Evolutionary conservation across 163 green algal genomes (phyloP), one percentile per base, ranked within the genome.

Genomic region (Volvox carteri): DNA sequence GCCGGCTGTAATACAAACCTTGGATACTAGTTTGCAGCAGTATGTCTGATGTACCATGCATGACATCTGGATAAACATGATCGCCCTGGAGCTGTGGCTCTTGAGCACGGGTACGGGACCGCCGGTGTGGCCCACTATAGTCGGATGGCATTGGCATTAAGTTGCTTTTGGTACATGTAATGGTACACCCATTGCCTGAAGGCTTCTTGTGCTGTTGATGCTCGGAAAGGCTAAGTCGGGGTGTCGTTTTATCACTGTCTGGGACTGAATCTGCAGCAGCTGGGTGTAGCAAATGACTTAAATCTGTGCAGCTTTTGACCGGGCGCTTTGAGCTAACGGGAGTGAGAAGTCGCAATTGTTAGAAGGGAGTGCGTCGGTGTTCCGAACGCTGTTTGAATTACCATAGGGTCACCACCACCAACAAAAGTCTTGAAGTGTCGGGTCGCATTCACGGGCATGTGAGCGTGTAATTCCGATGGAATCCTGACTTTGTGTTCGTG

Each of bases 11-110:
- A 39, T 72, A 37, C 60, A 72, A 16, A 72, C 28, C 19, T 72
- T 72, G 35, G 3, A 72, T 72, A 72, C 60, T 72, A 39, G 60
- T 39, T 72, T 37, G 60, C 60, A 72, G 60, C 60, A 72, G 60
- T 28, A 72, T 39, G 60, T 72, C 11, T 72, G 60, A 39, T 72
- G 60, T 72, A 7, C 60, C 25, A 37, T 30, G 18, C 60, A 16
- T 72, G 60, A 72, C n/a, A 72, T 72, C 35, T 16, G 2, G 8
- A 39, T 72, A 23, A 19, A 65, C 11, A 72, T 58, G 48, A 14
- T 58, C 48, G 48, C 48, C 12, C 48, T 23, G 11, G 14, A 58
- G 48, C 48, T 58, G 12, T 58, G 60, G 60, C 60, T 28, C 19
- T 68, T 68, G 19, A 37, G 23, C 37, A 72, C 60, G 60, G n/a